Conservation (phyloP, 1,139 yeast species). For the Nakaseomyces sp. region DNA sequence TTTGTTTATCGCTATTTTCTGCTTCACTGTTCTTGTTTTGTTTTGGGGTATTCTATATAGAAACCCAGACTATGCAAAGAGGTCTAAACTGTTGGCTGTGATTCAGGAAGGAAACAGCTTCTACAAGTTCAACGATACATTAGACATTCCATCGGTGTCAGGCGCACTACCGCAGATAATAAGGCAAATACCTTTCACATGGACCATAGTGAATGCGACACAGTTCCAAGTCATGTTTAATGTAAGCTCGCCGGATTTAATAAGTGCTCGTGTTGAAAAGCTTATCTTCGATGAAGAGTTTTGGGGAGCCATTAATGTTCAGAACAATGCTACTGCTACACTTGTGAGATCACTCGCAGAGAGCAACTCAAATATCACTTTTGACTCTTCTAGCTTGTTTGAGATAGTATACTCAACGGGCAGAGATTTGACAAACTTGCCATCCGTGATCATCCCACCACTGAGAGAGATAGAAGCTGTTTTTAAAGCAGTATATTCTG, state of each 20-base stretch:
- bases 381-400: slow-evolving; percentile 22
- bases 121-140: neutral
- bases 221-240: slow-evolving; percentile 27
- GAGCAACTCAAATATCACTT: slow-evolving; percentile 19
- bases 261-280: slow-evolving; percentile 34
- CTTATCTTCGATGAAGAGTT: slow-evolving; percentile 41
- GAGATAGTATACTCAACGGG: slow-evolving; percentile 42
- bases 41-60: slow-evolving; percentile 9
- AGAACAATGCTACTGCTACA: slow-evolving; percentile 37
- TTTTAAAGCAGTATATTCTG: slow-evolving; percentile 29
- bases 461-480: slow-evolving; percentile 28
- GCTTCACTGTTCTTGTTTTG: slow-evolving; percentile 7
- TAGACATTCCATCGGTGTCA: slow-evolving; percentile 1
- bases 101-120: slow-evolving; percentile 7
- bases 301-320: slow-evolving; percentile 46
- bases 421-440: slow-evolving; percentile 40
- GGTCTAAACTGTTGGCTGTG: slow-evolving; percentile 6
- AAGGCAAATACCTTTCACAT: slow-evolving; percentile 17
- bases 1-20: slow-evolving; percentile 5
- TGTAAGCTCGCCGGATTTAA: slow-evolving; percentile 29
- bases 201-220: slow-evolving; percentile 27
- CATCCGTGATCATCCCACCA: slow-evolving; percentile 36
- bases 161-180: slow-evolving; percentile 11
- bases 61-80: slow-evolving; percentile 3
- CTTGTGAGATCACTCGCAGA: slow-evolving; percentile 32